Conservation (phyloP, 805 yeast species). For the Sporopachydermia quercuum region DNA sequence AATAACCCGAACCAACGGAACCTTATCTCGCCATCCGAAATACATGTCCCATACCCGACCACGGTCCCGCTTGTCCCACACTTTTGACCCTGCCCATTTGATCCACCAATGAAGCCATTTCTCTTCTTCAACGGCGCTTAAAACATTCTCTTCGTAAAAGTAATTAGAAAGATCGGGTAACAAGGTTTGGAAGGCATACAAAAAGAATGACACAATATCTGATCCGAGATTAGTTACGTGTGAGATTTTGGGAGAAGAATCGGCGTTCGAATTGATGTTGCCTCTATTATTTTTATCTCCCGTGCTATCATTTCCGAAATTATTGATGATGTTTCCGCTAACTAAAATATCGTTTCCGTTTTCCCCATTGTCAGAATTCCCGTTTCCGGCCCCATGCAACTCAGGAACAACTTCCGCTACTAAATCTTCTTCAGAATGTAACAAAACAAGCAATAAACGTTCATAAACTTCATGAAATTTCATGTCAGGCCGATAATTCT, state of each 20-base stretch:
- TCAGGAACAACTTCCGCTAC: slow-evolving; percentile 15
- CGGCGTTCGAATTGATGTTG: slow-evolving; percentile 6
- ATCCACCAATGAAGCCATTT: slow-evolving; percentile 95
- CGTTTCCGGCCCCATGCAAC: neutral
- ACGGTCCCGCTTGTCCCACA: slow-evolving; percentile 65
- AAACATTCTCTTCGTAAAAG: slow-evolving; percentile 66
- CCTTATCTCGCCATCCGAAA: slow-evolving; percentile 45
- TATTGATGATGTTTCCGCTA: neutral
- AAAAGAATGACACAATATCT: slow-evolving; percentile 53
- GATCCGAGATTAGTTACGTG: slow-evolving; percentile 33
- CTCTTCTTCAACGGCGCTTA: slow-evolving; percentile 48
- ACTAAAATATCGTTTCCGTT: neutral
- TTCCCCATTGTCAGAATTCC: neutral
- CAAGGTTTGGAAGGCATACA: slow-evolving; percentile 42
- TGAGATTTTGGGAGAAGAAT: slow-evolving; percentile 33
- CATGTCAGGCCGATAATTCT: slow-evolving; percentile 3
- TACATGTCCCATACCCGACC: slow-evolving; percentile 84
- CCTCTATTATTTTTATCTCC: slow-evolving; percentile 5
- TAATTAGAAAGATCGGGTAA: slow-evolving; percentile 67
- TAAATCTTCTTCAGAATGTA: slow-evolving; percentile 52
- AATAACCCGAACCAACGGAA: slow-evolving; percentile 11
- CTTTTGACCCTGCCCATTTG: slow-evolving; percentile 78
- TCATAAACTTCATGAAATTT: slow-evolving; percentile 48
- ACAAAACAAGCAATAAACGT: slow-evolving; percentile 54
- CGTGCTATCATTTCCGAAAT: neutral